Conservation (phyloP, 2,329 filamentous ascomycete genomes). For the Xylaria sp. region DNA sequence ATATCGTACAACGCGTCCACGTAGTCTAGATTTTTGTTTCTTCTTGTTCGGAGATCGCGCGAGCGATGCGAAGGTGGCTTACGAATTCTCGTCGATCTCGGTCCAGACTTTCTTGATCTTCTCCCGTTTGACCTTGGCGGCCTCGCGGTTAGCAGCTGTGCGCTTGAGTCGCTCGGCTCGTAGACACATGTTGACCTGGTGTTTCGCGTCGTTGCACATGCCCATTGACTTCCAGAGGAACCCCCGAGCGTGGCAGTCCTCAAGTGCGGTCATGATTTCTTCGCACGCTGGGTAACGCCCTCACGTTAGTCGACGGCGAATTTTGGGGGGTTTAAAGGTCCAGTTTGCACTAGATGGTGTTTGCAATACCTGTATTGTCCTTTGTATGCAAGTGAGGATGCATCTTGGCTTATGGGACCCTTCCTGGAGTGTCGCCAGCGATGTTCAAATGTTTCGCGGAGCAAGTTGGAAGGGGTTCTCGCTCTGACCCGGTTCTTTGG, state of each 20-base stretch:
- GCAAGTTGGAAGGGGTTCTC: conserved; percentile 11
- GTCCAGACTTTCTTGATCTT: conserved; percentile 82
- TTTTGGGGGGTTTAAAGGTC: background rate
- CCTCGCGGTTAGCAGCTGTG: conserved; percentile 79
- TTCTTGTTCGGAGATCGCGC: background rate
- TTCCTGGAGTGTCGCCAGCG: conserved; percentile 3
- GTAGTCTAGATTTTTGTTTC: background rate
- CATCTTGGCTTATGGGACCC: conserved; percentile 66
- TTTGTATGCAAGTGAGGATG: conserved; percentile 97
- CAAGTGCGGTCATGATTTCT: conserved; percentile 91
- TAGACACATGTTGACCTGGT: conserved; percentile 85
- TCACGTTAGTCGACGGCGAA: conserved; percentile 5
- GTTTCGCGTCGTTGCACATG: conserved; percentile 89
- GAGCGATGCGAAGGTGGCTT: conserved; percentile 10
- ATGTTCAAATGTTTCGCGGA: background rate
- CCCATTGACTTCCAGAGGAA: conserved; percentile 93
- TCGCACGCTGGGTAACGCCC: conserved; percentile 76
- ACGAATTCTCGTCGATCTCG: conserved; percentile 79
- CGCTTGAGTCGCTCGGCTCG: conserved; percentile 82
- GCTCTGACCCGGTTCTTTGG: conserved; percentile 18
- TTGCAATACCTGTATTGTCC: conserved; percentile 79
- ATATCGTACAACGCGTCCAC: conserved; percentile 31
- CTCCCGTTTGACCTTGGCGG: conserved; percentile 75
- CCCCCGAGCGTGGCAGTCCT: conserved; percentile 92
- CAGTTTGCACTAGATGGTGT: conserved; percentile 6